A percentile compares a stretch with the other conserved stretches of the same genome.
These are phyloP conservation scores for Epichloe bromicola DNA, from an alignment of 2,329 filamentous ascomycete genomes.

Conservation along the genomic window DNA sequence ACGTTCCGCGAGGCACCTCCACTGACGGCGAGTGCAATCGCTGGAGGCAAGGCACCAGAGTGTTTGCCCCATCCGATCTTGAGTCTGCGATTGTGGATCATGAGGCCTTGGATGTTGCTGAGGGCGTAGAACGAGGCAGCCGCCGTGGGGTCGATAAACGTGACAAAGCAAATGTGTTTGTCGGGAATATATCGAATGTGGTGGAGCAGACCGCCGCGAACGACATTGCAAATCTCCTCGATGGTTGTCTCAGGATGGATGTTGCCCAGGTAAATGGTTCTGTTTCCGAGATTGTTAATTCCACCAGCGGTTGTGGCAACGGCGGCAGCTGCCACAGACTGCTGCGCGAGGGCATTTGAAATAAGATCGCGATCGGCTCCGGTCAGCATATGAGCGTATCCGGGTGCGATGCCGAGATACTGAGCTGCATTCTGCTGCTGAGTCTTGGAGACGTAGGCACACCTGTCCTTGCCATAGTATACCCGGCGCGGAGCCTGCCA, in stretches of 20 bases:
- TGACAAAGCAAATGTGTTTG: constrained; percentile 99
- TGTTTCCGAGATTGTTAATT: constrained; percentile 93
- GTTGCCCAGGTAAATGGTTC: constrained; percentile 95
- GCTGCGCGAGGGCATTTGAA: constrained; percentile 88
- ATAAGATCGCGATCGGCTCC: constrained; percentile 93
- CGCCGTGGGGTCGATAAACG: constrained; percentile 96
- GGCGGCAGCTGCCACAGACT: constrained; percentile 91
- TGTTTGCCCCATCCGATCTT: constrained; percentile 99
- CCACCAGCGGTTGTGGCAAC: constrained; percentile 94
- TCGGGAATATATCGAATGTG: constrained; percentile 98
- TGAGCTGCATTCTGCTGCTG: constrained; percentile 98
- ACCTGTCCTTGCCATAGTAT: constrained; percentile 97
- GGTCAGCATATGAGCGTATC: constrained; percentile 92
- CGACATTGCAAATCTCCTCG: constrained; percentile 98
- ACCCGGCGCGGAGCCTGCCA: constrained; percentile 94
- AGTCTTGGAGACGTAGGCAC: constrained; percentile 97
- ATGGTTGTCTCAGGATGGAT: constrained; percentile 98
- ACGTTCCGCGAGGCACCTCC: constrained; percentile 97
- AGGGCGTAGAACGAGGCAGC: constrained; percentile 96
- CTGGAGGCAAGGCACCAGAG: constrained; percentile 87
- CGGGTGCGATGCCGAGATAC: constrained; percentile 91
- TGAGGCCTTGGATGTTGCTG: constrained; percentile 92
- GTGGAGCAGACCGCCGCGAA: constrained; percentile 86
- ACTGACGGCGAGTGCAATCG: constrained; percentile 89
- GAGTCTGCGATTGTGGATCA: constrained; percentile 96